Base-by-base conservation (phyloP, 148 eudicot species). In the Arbutus unedo region DNA sequence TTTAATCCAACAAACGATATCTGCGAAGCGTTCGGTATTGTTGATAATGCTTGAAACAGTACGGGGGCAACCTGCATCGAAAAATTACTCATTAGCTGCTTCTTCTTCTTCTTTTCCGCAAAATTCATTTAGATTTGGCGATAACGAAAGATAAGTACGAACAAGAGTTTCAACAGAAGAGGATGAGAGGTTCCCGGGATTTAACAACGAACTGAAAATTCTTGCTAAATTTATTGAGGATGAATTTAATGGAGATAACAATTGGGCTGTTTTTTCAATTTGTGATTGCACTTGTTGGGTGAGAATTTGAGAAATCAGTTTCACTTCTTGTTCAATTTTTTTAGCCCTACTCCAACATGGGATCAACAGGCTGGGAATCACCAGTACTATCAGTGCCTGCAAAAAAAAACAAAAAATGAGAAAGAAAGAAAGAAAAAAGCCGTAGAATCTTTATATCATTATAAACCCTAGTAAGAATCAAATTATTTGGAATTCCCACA, bases 1-100 rank as follows among this genome's bases (percentile, higher is more conserved):
- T 93, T 87, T 8, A 82, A 25, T 70, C 89, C 88, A 50, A 90
- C 85, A 84, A 84, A 93, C 41, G 97, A 89, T 47, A 89, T 85
- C 53, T 95, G 91, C 31, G 88, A 86, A 60, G 84, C 21, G n/a
- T 87, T 82, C 23, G 97, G 95, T 23, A 88, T 79, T 60, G 92
- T 85, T 78, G 84, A 77, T 51, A 89, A 83, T 76, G 93, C 91
- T 89, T 89, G 86, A 80, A 88, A 91, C 57, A 94, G 78, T 25
- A 83, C 56, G 13, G 91, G 88, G 9, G 90, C 92, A 85, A 94
- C 98, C 98, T 94, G 83, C 62, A 85, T 68, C 15, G 4, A 18
- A 44, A 45, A 11, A 38, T 56, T 21, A 48, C 3, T 14, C 31
- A 68, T 21, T 3, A 45, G 74, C 38, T 21, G 41, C 4, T 19